phyloP scores from a whole-genome alignment of 2,329 filamentous ascomycete species.

The Chrysoporthe deuterocubensis region DNA sequence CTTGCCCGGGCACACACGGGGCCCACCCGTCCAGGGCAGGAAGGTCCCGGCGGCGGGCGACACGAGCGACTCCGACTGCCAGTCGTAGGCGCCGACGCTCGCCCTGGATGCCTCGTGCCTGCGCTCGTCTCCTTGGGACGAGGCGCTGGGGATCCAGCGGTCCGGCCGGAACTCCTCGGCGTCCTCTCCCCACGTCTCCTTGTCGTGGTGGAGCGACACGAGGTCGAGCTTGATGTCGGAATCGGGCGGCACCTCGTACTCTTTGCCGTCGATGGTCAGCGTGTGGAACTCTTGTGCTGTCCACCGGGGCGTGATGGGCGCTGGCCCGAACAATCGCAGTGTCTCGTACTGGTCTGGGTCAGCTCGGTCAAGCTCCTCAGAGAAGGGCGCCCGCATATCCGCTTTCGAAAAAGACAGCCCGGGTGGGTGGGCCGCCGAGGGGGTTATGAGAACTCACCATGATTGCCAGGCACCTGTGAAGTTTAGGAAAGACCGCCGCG shows the following conservation, averaged over 20 bases:
- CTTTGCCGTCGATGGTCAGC: constrained; percentile 13
- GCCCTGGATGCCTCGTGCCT: background rate
- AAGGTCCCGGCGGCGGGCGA: constrained; percentile 5
- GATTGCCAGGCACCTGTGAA: constrained; percentile 22
- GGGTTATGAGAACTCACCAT: constrained; percentile 15
- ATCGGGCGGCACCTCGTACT: constrained; percentile 11
- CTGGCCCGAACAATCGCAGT: constrained; percentile 20
- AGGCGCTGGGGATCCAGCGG: constrained; percentile 15
- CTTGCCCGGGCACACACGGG: constrained; percentile 16
- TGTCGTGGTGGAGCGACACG: constrained; percentile 15
- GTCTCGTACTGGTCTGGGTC: constrained; percentile 19
- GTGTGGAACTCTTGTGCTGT: constrained; percentile 8
- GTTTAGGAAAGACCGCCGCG: constrained; percentile 16
- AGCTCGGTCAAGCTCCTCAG: background rate
- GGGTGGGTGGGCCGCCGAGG: background rate
- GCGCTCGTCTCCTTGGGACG: background rate
- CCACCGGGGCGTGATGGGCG: constrained; percentile 11
- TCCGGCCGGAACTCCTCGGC: constrained; percentile 11
- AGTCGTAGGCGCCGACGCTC: constrained; percentile 6
- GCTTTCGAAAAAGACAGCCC: background rate
- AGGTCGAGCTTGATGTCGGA: constrained; percentile 13
- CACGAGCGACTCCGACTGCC: constrained; percentile 16
- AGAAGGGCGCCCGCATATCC: background rate
- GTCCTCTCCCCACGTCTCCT: constrained; percentile 15
- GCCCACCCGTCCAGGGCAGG: constrained; percentile 13